Evolutionary conservation across 106 monocot genomes (phyloP), one percentile per base, ranked within the genome.

Genomic region (Vanilla planifolia): DNA sequence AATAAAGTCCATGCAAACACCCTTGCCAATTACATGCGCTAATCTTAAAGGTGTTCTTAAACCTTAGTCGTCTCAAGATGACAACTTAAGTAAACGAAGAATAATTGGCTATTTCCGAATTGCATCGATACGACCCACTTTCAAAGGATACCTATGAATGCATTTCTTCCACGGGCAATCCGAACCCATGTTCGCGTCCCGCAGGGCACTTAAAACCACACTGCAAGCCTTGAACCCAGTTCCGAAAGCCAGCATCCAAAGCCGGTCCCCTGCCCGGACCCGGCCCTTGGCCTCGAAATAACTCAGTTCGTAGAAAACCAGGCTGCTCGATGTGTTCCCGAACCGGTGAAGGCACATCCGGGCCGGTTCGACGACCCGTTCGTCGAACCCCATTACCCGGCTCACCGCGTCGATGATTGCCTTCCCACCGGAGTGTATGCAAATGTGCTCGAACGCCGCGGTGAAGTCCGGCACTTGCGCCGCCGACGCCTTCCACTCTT

Each of bases 171-270:
- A 86, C 0, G 86, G 86, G 48, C 78, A 81, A 42, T 81, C 86
- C 0, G 33, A 6, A 1, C 65, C 81, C 65, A 81, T 10, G 4
- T 35, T 8, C 32, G 66, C 71, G 46, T 65, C 71, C 16, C 11
- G 15, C 2, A 81, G 59, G 8, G 75, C 67, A 33, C 43, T 65
- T 75, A 74, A 86, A 4, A 78, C 71, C 15, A 77, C 33, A 33
- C 83, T 88, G 44, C 76, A 82, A 8, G 76, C 88, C 48, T 82
- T 88, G 22, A 88, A 88, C 33, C 88, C 83, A 0, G 83, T 75
- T 4, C 88, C 88, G 50, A 88, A 88, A 0, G 79, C 78, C 36
- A 88, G 62, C 79, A 88, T 83, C 88, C 83, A 88, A 16, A 88
- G 57, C 53, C 73, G 48, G 24, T 88, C 88, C 1, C 88, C 71